Evolutionary conservation across 441 rosid genomes (phyloP), one percentile per base, ranked within the genome.

Genomic region (Gossypium davidsonii): DNA sequence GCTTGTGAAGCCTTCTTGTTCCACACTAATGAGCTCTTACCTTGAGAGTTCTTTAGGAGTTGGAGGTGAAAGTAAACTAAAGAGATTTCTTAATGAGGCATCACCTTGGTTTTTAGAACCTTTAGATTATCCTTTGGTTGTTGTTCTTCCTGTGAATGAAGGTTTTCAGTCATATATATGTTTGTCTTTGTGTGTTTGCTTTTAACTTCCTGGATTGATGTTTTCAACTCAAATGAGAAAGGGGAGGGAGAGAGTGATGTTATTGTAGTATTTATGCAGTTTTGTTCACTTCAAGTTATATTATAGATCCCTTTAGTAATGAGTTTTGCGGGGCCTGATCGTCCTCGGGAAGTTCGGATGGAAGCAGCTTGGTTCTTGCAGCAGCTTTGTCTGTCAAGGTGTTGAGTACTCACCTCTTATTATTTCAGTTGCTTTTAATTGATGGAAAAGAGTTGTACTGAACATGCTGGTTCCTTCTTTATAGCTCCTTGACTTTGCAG

Each of bases 331-430:
- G 85, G 79, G 55, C 89, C 94, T 70, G 96, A 88, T 86, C 91
- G 85, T 72, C 85, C 92, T 18, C 90, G 91, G 70, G 99, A 95
- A 81, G 83, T 96, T 71, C 92, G 97, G 60, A 91, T 88, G 89
- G 97, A 93, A 79, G 97, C 98, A 73, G 97, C 96, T 26, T 89
- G 85, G 84, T 93, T 93, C 81, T 83, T 93, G 82, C 96, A 89
- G 90, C 97, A 93, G 85, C 97, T 95, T 74, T 95, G 99, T 78
- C 96, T 89, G 74, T 93, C 98, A 80, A 93, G 99, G 99, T 95
- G 70, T 69, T 55, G 39, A 69, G 61, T 75, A 15, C 56, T 51
- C 20, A 17, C 56, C 42, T 34, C 51, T 73, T 37, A 55, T 67
- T 55, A 2, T 65, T 60, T 52, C 34, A 58, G 68, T 73, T 76